These are phyloP conservation scores for Neophaeococcomyces mojaviensis DNA, from an alignment of 2,329 filamentous ascomycete genomes.

Conservation along the genomic window DNA sequence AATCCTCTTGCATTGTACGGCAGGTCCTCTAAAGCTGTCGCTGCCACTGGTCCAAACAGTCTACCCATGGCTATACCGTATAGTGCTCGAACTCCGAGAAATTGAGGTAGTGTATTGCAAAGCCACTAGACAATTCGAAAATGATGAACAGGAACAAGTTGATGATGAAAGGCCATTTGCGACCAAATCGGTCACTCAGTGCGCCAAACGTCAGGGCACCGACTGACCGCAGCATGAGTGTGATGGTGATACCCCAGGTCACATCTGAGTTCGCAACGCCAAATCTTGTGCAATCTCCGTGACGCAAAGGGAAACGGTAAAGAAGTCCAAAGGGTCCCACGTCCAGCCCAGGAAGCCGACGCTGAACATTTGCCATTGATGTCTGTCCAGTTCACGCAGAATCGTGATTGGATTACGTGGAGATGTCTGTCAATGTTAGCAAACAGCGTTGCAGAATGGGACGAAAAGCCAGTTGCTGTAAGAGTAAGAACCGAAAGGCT, in stretches of 20 bases:
- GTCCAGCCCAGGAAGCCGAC: conserved; percentile 36
- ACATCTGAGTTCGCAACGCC: conserved; percentile 48
- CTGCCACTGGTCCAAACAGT: conserved; percentile 53
- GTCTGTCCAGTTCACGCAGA: conserved; percentile 43
- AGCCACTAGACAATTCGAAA: conserved; percentile 52
- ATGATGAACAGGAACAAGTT: conserved; percentile 55
- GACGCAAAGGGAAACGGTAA: conserved; percentile 52
- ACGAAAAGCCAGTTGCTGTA: not conserved
- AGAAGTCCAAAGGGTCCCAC: conserved; percentile 54
- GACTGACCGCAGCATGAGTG: conserved; percentile 53
- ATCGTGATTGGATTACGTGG: conserved; percentile 48
- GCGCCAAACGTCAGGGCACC: conserved; percentile 52
- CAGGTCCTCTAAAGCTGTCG: conserved; percentile 55
- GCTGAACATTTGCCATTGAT: conserved; percentile 54
- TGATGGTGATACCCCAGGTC: conserved; percentile 47
- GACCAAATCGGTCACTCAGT: conserved; percentile 44
- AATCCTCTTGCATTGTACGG: conserved; percentile 51
- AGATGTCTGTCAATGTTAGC: conserved; percentile 1
- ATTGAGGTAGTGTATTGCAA: conserved; percentile 51
- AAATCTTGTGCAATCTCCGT: conserved; percentile 46
- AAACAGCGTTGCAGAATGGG: not conserved
- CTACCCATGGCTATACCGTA: conserved; percentile 59
- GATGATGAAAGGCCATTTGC: conserved; percentile 52
- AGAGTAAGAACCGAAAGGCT: not conserved
- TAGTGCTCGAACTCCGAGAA: conserved; percentile 50